These are phyloP conservation scores for Nymphaea thermarum DNA, from an alignment of 164 flowering plant genomes.

Conservation along the genomic window DNA sequence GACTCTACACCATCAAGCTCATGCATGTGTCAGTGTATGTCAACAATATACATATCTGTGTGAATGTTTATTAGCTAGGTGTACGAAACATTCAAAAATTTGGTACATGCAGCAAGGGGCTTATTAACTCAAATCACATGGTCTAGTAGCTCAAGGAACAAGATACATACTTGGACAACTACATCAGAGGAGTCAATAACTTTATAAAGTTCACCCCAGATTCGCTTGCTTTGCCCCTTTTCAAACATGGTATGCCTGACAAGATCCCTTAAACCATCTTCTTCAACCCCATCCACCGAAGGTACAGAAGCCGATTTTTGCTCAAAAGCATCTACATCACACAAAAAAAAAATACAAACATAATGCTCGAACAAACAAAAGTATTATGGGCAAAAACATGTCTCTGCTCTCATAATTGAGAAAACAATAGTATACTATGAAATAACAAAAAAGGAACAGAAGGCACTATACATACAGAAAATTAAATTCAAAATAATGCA, in stretches of 20 bases:
- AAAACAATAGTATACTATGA: too few relatives aligned
- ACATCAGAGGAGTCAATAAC: conserved; percentile 98
- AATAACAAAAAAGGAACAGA: too few relatives aligned
- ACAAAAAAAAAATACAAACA: too few relatives aligned
- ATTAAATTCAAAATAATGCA: neutral
- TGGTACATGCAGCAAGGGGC: too few relatives aligned
- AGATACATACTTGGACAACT: conserved; percentile 83
- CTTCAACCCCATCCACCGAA: conserved; percentile 41
- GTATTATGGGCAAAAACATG: too few relatives aligned
- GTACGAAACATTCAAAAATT: too few relatives aligned
- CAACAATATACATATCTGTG: too few relatives aligned
- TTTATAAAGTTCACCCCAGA: conserved; percentile 99
- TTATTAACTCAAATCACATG: too few relatives aligned
- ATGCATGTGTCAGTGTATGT: too few relatives aligned
- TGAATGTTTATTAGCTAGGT: too few relatives aligned
- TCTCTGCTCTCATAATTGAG: too few relatives aligned
- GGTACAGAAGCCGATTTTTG: conserved; percentile 32
- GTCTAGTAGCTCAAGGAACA: neutral
- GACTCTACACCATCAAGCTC: too few relatives aligned
- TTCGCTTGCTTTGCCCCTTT: conserved; percentile 98
- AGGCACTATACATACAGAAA: neutral
- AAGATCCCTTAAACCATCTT: conserved; percentile 79
- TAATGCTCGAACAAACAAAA: neutral
- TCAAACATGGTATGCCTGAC: conserved; percentile 98
- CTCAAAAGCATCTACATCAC: conserved; percentile 60